Percentiles rank a stretch among this genome's conserved stretches.
These are phyloP conservation scores for Quercus agrifolia DNA, from an alignment of 306 rosid species.

Conservation along the genomic window DNA sequence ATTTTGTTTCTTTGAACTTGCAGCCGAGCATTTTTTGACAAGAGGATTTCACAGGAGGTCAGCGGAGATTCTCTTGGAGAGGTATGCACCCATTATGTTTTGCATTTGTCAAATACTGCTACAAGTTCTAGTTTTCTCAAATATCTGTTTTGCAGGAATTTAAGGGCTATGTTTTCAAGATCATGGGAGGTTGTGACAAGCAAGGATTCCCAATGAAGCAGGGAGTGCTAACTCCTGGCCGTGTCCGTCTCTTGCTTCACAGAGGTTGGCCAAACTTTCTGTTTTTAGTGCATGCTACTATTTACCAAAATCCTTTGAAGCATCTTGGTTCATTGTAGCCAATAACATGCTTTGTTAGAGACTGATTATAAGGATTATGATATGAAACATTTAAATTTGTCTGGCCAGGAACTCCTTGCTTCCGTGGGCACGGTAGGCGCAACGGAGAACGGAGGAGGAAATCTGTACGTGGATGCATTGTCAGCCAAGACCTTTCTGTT, in stretches of 20 bases:
- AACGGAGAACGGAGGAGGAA: slow-evolving; percentile 62
- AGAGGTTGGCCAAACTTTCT: slow-evolving; percentile 18
- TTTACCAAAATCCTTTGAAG: background rate
- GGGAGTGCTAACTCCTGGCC: slow-evolving; percentile 46
- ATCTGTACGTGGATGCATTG: slow-evolving; percentile 62
- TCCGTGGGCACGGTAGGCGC: slow-evolving; percentile 62
- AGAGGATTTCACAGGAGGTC: slow-evolving; percentile 63
- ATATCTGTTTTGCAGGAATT: slow-evolving; percentile 25
- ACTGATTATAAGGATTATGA: background rate
- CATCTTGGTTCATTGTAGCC: background rate
- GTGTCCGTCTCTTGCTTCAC: slow-evolving; percentile 46
- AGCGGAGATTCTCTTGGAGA: slow-evolving; percentile 62
- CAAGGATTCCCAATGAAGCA: slow-evolving; percentile 59
- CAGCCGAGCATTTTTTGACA: slow-evolving; percentile 60
- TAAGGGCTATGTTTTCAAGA: slow-evolving; percentile 44
- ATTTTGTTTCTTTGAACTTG: background rate
- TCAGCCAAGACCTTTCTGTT: slow-evolving; percentile 60
- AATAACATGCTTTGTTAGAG: background rate
- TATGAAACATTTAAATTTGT: background rate
- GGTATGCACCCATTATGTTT: slow-evolving; percentile 8
- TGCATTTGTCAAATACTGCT: background rate
- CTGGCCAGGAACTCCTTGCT: slow-evolving; percentile 54
- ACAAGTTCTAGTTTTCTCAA: background rate
- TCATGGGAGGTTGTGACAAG: slow-evolving; percentile 54
- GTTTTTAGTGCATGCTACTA: background rate